A percentile compares a stretch with the other conserved stretches of the same genome.
phyloP scores from a whole-genome alignment of 108 stramenopile species.

The Skeletonema potamos region DNA sequence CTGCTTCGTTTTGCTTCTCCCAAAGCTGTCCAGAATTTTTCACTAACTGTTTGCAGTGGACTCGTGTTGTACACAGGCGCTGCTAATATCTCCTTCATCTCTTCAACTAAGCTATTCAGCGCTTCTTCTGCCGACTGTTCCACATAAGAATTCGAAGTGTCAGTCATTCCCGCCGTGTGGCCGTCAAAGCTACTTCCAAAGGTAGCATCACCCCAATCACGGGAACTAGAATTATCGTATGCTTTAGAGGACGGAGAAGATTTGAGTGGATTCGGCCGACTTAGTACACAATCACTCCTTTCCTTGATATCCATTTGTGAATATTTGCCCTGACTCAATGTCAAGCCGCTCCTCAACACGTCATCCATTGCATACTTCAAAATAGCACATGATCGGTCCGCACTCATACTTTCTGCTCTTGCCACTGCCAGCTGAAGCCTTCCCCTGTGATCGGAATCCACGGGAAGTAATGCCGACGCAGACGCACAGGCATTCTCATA shows the following conservation, averaged over 20 bases:
- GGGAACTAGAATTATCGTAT: background rate
- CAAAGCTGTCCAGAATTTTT: conserved; percentile 76
- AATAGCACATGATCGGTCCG: conserved; percentile 82
- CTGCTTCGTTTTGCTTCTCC: conserved; percentile 61
- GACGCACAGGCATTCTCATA: conserved; percentile 73
- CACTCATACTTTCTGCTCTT: conserved; percentile 73
- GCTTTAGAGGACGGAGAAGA: background rate
- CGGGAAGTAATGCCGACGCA: conserved; percentile 77
- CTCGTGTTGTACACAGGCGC: conserved; percentile 83
- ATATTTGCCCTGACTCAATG: conserved; percentile 41
- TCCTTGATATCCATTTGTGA: conserved; percentile 50
- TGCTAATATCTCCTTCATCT: conserved; percentile 84
- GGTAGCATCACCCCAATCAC: conserved; percentile 16
- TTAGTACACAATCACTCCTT: conserved; percentile 77
- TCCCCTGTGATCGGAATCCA: conserved; percentile 90
- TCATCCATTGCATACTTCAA: conserved; percentile 88
- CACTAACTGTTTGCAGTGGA: conserved; percentile 67
- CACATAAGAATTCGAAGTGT: conserved; percentile 33
- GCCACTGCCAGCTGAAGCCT: conserved; percentile 73
- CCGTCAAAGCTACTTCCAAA: conserved; percentile 14
- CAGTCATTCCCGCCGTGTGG: background rate
- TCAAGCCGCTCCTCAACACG: conserved; percentile 70
- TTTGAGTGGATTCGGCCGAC: conserved; percentile 43
- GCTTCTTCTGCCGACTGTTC: conserved; percentile 78
- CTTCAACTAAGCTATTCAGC: conserved; percentile 71